A percentile compares a stretch with the other conserved stretches of the same genome.
Evolutionary conservation across 495 filamentous ascomycete genomes (phyloP).

Genomic region (Cetradonia linearis): DNA sequence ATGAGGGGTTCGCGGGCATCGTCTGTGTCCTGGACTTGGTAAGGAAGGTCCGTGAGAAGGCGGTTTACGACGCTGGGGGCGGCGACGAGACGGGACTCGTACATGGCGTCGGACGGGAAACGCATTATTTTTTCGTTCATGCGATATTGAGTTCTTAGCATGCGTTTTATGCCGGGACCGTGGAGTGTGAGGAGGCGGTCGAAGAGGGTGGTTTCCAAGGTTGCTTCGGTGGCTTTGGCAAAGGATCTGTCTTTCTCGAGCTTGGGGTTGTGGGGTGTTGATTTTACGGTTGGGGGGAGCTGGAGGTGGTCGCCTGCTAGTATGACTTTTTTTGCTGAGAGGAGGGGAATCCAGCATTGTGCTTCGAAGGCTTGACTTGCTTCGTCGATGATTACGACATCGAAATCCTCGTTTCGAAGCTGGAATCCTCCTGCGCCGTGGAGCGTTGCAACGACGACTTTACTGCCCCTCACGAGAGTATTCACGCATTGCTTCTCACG

Average conservation of each 20-base stretch:
- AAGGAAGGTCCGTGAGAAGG: slow-evolving; percentile 67
- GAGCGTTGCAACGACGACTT: slow-evolving; percentile 82
- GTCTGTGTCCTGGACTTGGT: slow-evolving; percentile 69
- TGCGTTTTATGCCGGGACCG: slow-evolving; percentile 73
- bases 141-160: slow-evolving; percentile 96
- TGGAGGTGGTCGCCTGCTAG: slow-evolving; percentile 93
- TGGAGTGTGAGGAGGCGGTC: slow-evolving; percentile 77
- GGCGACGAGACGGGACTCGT: slow-evolving; percentile 69
- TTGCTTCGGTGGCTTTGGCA: slow-evolving; percentile 35
- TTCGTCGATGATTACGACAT: slow-evolving; percentile 92
- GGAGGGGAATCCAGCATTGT: slow-evolving; percentile 92
- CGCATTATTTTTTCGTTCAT: slow-evolving; percentile 96
- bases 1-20: slow-evolving; percentile 81
- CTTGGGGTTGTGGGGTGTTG: slow-evolving; percentile 25
- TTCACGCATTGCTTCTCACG: slow-evolving; percentile 72
- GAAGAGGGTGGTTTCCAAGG: slow-evolving; percentile 81
- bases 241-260: not conserved
- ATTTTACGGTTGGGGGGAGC: slow-evolving; percentile 90
- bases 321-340: slow-evolving; percentile 71
- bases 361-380: slow-evolving; percentile 93
- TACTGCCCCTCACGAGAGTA: slow-evolving; percentile 62
- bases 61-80: slow-evolving; percentile 64
- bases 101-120: slow-evolving; percentile 84
- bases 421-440: slow-evolving; percentile 88
- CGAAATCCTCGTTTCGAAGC: slow-evolving; percentile 69